phyloP scores from a whole-genome alignment of 202 grass and related monocot genomes.

The Brachypodium distachyon region DNA sequence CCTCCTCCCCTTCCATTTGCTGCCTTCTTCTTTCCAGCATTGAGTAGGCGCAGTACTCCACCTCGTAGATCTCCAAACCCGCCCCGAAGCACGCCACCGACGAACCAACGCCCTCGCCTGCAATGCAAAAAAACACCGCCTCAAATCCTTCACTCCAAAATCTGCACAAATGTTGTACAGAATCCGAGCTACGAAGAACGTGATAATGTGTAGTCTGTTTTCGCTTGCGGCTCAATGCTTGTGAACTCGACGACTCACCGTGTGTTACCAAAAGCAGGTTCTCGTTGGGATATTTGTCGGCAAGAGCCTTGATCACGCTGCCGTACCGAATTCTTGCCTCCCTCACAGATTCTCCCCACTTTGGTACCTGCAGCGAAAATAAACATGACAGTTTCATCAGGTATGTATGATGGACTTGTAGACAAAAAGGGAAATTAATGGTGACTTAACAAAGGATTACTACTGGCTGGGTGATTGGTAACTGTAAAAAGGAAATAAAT shows the following conservation, averaged over 20 bases:
- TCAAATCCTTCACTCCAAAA: not conserved
- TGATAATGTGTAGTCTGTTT: not conserved
- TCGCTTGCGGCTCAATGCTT: not conserved
- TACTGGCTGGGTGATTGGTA: not conserved
- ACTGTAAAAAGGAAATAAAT: not conserved
- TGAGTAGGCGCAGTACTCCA: conserved; percentile 68
- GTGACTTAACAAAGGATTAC: not conserved
- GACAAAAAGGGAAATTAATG: not conserved
- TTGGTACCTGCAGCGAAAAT: conserved; percentile 38
- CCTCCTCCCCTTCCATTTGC: conserved; percentile 2
- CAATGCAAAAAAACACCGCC: not conserved
- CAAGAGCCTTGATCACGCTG: conserved; percentile 56
- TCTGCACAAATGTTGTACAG: too few species aligned
- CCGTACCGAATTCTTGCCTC: conserved; percentile 68
- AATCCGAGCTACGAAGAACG: not conserved
- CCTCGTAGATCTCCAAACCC: conserved; percentile 52
- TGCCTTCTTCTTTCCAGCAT: conserved; percentile 56
- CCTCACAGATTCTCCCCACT: conserved; percentile 53
- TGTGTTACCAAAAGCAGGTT: conserved; percentile 79
- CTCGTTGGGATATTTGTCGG: conserved; percentile 66
- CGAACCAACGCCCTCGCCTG: conserved; percentile 70
- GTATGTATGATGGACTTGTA: not conserved
- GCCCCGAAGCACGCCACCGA: conserved; percentile 39
- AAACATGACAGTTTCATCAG: not conserved
- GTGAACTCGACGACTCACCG: conserved; percentile 26